A percentile compares a stretch with the other conserved stretches of the same genome.
Evolutionary conservation across 2,329 filamentous ascomycete species (phyloP).

Genomic region (Paracamarosporium sp.): DNA sequence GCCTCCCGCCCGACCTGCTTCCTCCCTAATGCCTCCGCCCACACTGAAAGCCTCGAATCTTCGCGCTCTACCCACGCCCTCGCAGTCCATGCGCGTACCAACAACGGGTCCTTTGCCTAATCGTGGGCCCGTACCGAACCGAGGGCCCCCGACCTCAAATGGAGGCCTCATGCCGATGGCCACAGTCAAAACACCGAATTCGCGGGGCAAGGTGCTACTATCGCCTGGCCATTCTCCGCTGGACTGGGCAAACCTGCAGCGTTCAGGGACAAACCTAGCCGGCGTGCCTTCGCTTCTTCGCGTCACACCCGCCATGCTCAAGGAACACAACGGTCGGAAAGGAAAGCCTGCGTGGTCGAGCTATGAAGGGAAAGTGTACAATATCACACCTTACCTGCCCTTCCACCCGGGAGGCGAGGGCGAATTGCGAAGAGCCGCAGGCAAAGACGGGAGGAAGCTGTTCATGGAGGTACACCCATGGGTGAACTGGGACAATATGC

Average conservation of each 20-base stretch:
- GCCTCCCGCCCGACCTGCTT: slow-evolving; percentile 40
- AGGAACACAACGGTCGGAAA: slow-evolving; percentile 78
- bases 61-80: slow-evolving; percentile 37
- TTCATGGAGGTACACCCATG: slow-evolving; percentile 71
- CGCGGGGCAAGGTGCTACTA: slow-evolving; percentile 73
- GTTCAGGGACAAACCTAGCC: slow-evolving; percentile 64
- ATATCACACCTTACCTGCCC: slow-evolving; percentile 85
- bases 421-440: slow-evolving; percentile 78
- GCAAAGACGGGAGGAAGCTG: slow-evolving; percentile 71
- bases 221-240: slow-evolving; percentile 92
- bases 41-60: slow-evolving; percentile 45
- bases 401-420: slow-evolving; percentile 89
- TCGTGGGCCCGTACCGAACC: slow-evolving; percentile 50
- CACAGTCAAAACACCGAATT: slow-evolving; percentile 48
- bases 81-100: slow-evolving; percentile 48
- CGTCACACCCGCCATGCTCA: slow-evolving; percentile 83
- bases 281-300: slow-evolving; percentile 65
- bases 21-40: slow-evolving; percentile 43
- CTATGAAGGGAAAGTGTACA: slow-evolving; percentile 90
- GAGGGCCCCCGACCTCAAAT: slow-evolving; percentile 49
- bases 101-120: slow-evolving; percentile 58
- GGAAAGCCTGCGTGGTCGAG: slow-evolving; percentile 90
- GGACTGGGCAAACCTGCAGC: slow-evolving; percentile 89
- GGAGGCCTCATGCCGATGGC: slow-evolving; percentile 46
- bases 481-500: slow-evolving; percentile 73